Evolutionary conservation across 305 asterid species (phyloP).

Genomic region (Petunia hybrid): DNA sequence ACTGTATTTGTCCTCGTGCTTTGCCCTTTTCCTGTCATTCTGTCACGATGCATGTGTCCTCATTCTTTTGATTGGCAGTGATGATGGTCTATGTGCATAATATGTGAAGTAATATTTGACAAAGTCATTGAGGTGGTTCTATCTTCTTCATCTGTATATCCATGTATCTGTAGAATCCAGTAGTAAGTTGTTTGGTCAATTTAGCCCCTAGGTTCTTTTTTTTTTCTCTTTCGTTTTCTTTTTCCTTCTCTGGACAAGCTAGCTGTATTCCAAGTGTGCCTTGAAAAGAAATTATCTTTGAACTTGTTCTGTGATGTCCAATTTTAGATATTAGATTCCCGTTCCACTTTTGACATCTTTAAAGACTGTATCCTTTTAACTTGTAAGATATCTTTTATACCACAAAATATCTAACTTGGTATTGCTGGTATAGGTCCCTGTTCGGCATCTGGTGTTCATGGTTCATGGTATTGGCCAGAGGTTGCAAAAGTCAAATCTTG

Average conservation of each 20-base stretch:
- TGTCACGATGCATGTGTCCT: not conserved
- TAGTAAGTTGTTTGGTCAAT: not conserved
- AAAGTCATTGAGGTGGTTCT: not conserved
- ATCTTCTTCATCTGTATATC: constrained; percentile 21
- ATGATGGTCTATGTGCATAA: constrained; percentile 8
- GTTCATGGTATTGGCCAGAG: constrained; percentile 99
- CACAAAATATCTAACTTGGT: constrained; percentile 29
- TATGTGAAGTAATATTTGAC: constrained; percentile 16
- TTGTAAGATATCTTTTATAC: not conserved
- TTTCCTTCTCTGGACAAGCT: not conserved
- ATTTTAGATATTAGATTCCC: not conserved
- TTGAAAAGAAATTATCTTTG: not conserved
- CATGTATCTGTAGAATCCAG: not conserved
- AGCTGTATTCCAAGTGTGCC: not conserved
- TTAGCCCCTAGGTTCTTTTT: not conserved
- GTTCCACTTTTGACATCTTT: constrained; percentile 11
- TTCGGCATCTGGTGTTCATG: constrained; percentile 94
- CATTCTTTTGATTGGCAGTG: not conserved
- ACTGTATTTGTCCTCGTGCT: not conserved
- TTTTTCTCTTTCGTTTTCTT: not conserved
- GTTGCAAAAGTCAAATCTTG: constrained; percentile 94
- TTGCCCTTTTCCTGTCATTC: not conserved
- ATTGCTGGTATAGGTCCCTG: constrained; percentile 79
- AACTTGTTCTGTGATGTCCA: not conserved
- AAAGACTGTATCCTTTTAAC: not conserved